Evolutionary conservation across 225 moss, liverwort and hornwort genomes (phyloP).

Genomic region (Anthoceros angustus): DNA sequence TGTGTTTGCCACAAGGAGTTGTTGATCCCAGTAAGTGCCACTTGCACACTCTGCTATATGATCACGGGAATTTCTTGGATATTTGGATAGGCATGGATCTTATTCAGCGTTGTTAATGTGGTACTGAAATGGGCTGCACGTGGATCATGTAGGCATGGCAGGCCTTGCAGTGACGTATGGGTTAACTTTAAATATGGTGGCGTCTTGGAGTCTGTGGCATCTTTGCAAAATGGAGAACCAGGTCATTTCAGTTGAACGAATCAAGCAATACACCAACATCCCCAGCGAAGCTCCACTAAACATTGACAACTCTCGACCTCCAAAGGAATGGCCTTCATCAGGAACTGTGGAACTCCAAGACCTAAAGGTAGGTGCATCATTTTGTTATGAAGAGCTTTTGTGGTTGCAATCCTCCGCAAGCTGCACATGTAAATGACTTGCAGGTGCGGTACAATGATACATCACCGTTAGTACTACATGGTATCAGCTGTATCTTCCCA

Average conservation of each 20-base stretch:
- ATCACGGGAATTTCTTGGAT: no score
- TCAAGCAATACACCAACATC: slow-evolving; percentile 59
- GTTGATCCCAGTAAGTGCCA: slow-evolving; percentile 51
- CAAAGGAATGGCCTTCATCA: slow-evolving; percentile 49
- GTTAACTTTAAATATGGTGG: slow-evolving; percentile 47
- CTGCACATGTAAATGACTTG: not conserved
- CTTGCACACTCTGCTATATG: not conserved
- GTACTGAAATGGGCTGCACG: not conserved
- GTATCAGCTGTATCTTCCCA: slow-evolving; percentile 52
- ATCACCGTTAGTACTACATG: slow-evolving; percentile 54
- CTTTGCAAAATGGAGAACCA: slow-evolving; percentile 66
- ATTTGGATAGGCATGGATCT: not conserved
- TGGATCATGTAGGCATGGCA: slow-evolving; percentile 39
- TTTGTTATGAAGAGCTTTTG: not conserved
- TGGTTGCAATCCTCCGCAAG: not conserved
- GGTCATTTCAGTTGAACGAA: slow-evolving; percentile 69
- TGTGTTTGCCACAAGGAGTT: slow-evolving; percentile 24
- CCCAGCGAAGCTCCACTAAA: slow-evolving; percentile 52
- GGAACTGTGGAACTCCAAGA: slow-evolving; percentile 60
- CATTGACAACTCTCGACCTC: slow-evolving; percentile 42
- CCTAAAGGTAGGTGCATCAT: slow-evolving; percentile 31
- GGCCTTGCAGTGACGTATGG: slow-evolving; percentile 86
- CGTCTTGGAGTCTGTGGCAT: slow-evolving; percentile 48
- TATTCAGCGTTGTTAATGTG: not conserved
- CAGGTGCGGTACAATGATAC: slow-evolving; percentile 47